phyloP scores from a whole-genome alignment of 129 eudicot species.

The Calendula officinalis region DNA sequence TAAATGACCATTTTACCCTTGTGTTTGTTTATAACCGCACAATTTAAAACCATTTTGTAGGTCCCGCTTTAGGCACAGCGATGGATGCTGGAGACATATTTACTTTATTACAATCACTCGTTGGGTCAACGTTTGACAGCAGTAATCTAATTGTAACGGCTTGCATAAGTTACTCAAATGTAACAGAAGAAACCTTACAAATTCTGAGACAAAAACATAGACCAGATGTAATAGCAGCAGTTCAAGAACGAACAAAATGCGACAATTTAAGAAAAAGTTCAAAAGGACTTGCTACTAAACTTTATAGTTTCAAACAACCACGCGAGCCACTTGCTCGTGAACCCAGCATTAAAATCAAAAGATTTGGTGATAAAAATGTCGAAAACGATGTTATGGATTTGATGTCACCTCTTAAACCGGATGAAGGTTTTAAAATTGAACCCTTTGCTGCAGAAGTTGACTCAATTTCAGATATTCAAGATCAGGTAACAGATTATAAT shows the following conservation, averaged over 20 bases:
- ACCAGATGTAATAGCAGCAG: slow-evolving; percentile 60
- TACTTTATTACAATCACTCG: slow-evolving; percentile 74
- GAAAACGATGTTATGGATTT: slow-evolving; percentile 18
- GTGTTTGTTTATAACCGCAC: no score
- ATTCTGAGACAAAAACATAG: slow-evolving; percentile 71
- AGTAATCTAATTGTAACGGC: slow-evolving; percentile 95
- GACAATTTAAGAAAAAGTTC: slow-evolving; percentile 50
- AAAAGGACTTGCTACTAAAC: slow-evolving; percentile 80
- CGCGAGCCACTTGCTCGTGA: slow-evolving; percentile 50
- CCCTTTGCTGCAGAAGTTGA: slow-evolving; percentile 49
- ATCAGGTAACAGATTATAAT: slow-evolving; percentile 52
- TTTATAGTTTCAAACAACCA: slow-evolving; percentile 81
- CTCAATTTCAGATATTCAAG: slow-evolving; percentile 74
- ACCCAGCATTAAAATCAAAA: slow-evolving; percentile 32
- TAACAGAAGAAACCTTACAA: slow-evolving; percentile 69
- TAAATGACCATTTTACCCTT: no score
- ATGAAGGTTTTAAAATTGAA: slow-evolving; percentile 42
- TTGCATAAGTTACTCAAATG: slow-evolving; percentile 75
- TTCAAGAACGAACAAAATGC: slow-evolving; percentile 71
- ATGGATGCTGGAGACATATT: slow-evolving; percentile 93
- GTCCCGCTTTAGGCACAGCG: slow-evolving; percentile 83
- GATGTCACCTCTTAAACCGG: slow-evolving; percentile 47
- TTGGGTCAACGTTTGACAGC: slow-evolving; percentile 93
- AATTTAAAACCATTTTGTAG: slow-evolving; percentile 45
- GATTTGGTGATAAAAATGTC: slow-evolving; percentile 27